These are phyloP conservation scores for Floccularia luteovirens DNA, from an alignment of 768 basidiomycete genomes.

Conservation along the genomic window DNA sequence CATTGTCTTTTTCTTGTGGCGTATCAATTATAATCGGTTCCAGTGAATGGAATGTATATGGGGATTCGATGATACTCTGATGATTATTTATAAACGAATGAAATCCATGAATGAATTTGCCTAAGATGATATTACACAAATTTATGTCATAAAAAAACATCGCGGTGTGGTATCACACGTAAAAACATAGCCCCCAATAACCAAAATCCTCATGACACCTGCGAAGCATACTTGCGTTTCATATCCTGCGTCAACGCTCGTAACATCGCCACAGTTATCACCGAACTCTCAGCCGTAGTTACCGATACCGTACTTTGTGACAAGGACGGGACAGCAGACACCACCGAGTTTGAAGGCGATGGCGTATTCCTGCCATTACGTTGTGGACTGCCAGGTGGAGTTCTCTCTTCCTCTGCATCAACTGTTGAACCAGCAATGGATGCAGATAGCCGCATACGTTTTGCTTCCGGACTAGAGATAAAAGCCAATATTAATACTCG, in stretches of 20 bases:
- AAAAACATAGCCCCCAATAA: too few species aligned
- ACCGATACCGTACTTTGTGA: slow-evolving; percentile 35
- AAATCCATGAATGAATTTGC: too few species aligned
- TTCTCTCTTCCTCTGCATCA: slow-evolving; percentile 27
- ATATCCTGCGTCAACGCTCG: slow-evolving; percentile 49
- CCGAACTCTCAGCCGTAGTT: slow-evolving; percentile 17
- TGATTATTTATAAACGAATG: too few species aligned
- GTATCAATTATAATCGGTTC: too few species aligned
- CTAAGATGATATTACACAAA: too few species aligned
- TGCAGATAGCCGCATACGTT: slow-evolving; percentile 35
- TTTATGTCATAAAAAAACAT: too few species aligned
- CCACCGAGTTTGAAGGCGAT: slow-evolving; percentile 39
- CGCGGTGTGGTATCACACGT: too few species aligned
- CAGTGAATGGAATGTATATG: too few species aligned
- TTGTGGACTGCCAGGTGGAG: slow-evolving; percentile 22
- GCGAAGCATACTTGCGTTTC: slow-evolving; percentile 32
- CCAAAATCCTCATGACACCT: not conserved
- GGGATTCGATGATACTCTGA: too few species aligned
- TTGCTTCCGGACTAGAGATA: slow-evolving; percentile 21
- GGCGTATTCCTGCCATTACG: slow-evolving; percentile 30
- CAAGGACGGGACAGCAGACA: too few species aligned
- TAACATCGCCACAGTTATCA: slow-evolving; percentile 60
- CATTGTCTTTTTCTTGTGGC: too few species aligned
- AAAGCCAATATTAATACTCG: not conserved
- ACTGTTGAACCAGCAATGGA: slow-evolving; percentile 22